Conservation (phyloP, 441 rosid species). For the Adansonia rubrostipa region DNA sequence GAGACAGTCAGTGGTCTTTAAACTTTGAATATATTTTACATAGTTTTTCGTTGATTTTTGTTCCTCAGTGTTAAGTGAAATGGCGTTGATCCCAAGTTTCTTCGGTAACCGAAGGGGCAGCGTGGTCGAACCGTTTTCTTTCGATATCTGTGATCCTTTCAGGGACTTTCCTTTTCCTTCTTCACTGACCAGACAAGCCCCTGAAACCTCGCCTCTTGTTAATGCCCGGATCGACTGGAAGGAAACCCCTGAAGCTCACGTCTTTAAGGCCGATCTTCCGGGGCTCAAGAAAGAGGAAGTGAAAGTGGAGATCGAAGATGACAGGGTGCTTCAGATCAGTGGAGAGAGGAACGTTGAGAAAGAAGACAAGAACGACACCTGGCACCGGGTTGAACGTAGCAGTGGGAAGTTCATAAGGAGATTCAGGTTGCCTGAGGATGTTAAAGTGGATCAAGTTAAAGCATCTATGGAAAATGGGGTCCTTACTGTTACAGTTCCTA, state of each 20-base stretch:
- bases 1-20: background rate
- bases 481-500: constrained; percentile 10
- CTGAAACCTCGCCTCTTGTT: constrained; percentile 34
- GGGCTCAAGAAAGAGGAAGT: constrained; percentile 55
- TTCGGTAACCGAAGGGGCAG: constrained; percentile 28
- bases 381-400: constrained; percentile 54
- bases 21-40: background rate
- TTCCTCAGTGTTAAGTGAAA: background rate
- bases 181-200: background rate
- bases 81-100: constrained; percentile 31
- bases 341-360: constrained; percentile 55
- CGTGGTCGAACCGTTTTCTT: constrained; percentile 28
- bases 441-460: constrained; percentile 2
- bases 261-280: constrained; percentile 55
- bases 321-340: constrained; percentile 50
- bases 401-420: constrained; percentile 44
- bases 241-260: constrained; percentile 52
- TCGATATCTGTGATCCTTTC: constrained; percentile 29
- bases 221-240: constrained; percentile 47
- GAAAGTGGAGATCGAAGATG: constrained; percentile 54
- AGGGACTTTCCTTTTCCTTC: constrained; percentile 8
- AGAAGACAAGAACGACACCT: constrained; percentile 50
- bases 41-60: background rate
- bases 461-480: constrained; percentile 24
- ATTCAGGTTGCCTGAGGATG: constrained; percentile 48